Base-by-base conservation (phyloP, 179 eudicot species). In the Amaranthus tricolor region DNA sequence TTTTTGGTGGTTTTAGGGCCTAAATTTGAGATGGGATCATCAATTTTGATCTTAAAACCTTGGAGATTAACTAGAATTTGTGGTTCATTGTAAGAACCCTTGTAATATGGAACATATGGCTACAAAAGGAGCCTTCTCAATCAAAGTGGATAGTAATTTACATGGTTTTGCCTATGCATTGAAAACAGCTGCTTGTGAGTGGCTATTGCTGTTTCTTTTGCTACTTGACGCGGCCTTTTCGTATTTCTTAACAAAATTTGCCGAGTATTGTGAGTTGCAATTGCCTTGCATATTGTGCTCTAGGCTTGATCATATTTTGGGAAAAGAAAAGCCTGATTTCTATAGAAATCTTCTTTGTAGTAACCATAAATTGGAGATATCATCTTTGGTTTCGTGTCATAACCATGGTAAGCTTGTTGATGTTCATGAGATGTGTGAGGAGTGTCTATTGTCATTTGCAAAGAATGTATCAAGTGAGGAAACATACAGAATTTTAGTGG, bases 211-310 rank as follows among this genome's bases (percentile, higher is more conserved):
- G 48, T 63, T 83, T 79, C 83, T 93, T 61, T 84, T 95, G 77
- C 86, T 95, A 61, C 82, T 88, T 17, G 91, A 93, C 73, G 93
- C 94, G 53, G 84, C 90, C 6, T 89, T 93, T 79, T 89, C 93
- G 6, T 93, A 86, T 82, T 77, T 86, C 54, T 81, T 93, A 59
- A 81, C 85, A 45, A 95, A 84, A 67, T 95, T 89, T 80, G 92
- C 97, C 7, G 81, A 85, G 10, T 93, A 86, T 77, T 91, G 96
- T 71, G 97, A 89, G 57, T 87, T 95, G 10, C 85, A 82, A 80
- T 72, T 90, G 15, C 98, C 99, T 15, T 95, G 99, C 76, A 77
- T 82, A 2, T 82, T 85, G 78, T 95, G 99, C 74, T 86, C 92
- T 9, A 86, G 98, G 77, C 76, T 93, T 73, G 98, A 89, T 79